Evolutionary conservation across 371 early-diverging fungal genomes (phyloP).

Genomic region (Zancudomyces culisetae): DNA sequence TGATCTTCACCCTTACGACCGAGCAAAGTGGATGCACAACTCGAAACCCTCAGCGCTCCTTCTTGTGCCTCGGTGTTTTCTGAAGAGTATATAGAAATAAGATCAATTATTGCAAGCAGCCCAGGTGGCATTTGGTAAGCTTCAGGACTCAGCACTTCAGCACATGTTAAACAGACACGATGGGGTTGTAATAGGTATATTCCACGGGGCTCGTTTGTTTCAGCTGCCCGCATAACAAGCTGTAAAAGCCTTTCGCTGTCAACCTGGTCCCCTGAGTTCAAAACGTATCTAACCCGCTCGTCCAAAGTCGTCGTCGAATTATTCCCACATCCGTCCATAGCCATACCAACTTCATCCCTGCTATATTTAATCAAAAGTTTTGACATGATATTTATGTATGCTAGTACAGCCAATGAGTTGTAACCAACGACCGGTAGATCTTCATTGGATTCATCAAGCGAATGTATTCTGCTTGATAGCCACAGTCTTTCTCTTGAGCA

Average conservation of each 20-base stretch:
- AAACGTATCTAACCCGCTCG: not conserved
- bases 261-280: not conserved
- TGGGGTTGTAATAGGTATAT: not conserved
- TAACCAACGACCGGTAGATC: not conserved
- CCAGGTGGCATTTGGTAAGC: not conserved
- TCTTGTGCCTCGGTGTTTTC: too few species aligned
- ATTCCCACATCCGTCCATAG: not conserved
- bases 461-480: constrained; percentile 14
- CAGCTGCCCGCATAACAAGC: not conserved
- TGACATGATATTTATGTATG: not conserved
- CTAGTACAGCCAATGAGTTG: not conserved
- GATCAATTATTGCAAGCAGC: too few species aligned
- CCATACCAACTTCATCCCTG: not conserved
- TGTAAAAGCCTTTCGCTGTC: not conserved
- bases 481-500: constrained; percentile 40
- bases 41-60: too few species aligned
- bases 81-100: too few species aligned
- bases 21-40: too few species aligned
- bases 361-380: not conserved
- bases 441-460: not conserved
- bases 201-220: not conserved
- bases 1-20: too few species aligned
- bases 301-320: too few species aligned
- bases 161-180: not conserved
- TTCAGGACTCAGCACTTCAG: not conserved